Evolutionary conservation across 1,139 yeast genomes (phyloP).

Genomic region (Scheffersomyces segobiensis): DNA sequence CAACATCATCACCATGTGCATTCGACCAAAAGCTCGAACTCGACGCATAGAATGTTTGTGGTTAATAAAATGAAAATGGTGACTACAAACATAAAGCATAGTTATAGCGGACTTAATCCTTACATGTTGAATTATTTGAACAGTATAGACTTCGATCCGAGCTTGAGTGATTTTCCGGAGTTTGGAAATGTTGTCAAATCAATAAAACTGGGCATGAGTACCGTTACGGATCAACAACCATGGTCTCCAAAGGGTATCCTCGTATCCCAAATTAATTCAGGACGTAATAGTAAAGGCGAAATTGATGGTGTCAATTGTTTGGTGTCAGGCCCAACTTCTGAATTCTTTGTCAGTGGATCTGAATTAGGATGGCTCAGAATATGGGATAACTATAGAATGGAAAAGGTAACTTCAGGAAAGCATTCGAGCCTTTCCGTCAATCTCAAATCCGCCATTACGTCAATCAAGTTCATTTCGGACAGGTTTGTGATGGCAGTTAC

Average conservation of each 20-base stretch:
- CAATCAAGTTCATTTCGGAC: slow-evolving; percentile 54
- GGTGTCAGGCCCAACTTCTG: slow-evolving; percentile 59
- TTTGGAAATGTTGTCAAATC: slow-evolving; percentile 49
- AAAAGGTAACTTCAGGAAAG: slow-evolving; percentile 61
- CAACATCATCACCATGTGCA: slow-evolving; percentile 18
- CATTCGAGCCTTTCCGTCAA: slow-evolving; percentile 51
- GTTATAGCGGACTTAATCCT: slow-evolving; percentile 68
- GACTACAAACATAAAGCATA: slow-evolving; percentile 46
- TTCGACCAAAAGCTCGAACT: slow-evolving; percentile 9
- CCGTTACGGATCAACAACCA: background rate
- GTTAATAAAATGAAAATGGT: slow-evolving; percentile 36
- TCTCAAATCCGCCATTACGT: slow-evolving; percentile 48
- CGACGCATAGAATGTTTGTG: slow-evolving; percentile 34
- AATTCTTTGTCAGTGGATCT: slow-evolving; percentile 76
- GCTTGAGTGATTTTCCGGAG: slow-evolving; percentile 62
- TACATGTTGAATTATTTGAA: slow-evolving; percentile 59
- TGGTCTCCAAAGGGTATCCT: slow-evolving; percentile 50
- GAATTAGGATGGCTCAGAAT: slow-evolving; percentile 68
- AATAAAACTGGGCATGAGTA: slow-evolving; percentile 3
- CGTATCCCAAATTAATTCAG: slow-evolving; percentile 52
- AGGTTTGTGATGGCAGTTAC: slow-evolving; percentile 70
- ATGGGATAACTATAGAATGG: slow-evolving; percentile 76
- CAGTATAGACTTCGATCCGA: slow-evolving; percentile 55
- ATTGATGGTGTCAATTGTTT: slow-evolving; percentile 53
- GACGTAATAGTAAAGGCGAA: slow-evolving; percentile 15